These are phyloP conservation scores for Blastomyces emzantsi DNA, from an alignment of 2,329 filamentous ascomycete species.

Conservation along the genomic window DNA sequence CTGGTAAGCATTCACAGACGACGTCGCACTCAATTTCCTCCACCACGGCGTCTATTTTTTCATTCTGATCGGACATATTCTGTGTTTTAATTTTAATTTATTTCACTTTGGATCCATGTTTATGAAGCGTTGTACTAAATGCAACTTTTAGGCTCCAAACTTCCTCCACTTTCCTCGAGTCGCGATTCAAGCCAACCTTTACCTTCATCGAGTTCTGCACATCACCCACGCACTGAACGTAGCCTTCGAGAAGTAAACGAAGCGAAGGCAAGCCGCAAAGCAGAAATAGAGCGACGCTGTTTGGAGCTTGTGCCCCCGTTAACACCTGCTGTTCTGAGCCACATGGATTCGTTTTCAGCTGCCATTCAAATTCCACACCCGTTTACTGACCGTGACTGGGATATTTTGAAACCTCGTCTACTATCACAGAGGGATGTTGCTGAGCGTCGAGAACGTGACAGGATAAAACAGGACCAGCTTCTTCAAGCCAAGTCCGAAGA, in stretches of 20 bases:
- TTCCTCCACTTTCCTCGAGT: slow-evolving; percentile 13
- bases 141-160: slow-evolving; percentile 9
- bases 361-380: slow-evolving; percentile 60
- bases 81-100: not conserved
- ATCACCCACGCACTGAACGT: slow-evolving; percentile 34
- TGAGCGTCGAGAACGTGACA: slow-evolving; percentile 47
- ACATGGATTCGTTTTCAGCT: slow-evolving; percentile 65
- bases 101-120: not conserved
- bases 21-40: not conserved
- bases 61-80: not conserved
- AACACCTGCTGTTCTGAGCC: slow-evolving; percentile 51
- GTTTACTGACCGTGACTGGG: slow-evolving; percentile 62
- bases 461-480: slow-evolving; percentile 40
- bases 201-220: slow-evolving; percentile 6
- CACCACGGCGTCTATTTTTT: not conserved
- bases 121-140: not conserved
- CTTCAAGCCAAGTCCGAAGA: slow-evolving; percentile 42
- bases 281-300: slow-evolving; percentile 64
- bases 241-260: slow-evolving; percentile 55
- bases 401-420: slow-evolving; percentile 57
- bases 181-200: slow-evolving; percentile 7
- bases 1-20: slow-evolving; percentile 14
- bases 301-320: slow-evolving; percentile 58
- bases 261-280: slow-evolving; percentile 54
- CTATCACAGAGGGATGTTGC: slow-evolving; percentile 56